Evolutionary conservation across 2,329 filamentous ascomycete genomes (phyloP), one percentile per base, ranked within the genome.

Genomic region (Cladophialophora chaetospira): DNA sequence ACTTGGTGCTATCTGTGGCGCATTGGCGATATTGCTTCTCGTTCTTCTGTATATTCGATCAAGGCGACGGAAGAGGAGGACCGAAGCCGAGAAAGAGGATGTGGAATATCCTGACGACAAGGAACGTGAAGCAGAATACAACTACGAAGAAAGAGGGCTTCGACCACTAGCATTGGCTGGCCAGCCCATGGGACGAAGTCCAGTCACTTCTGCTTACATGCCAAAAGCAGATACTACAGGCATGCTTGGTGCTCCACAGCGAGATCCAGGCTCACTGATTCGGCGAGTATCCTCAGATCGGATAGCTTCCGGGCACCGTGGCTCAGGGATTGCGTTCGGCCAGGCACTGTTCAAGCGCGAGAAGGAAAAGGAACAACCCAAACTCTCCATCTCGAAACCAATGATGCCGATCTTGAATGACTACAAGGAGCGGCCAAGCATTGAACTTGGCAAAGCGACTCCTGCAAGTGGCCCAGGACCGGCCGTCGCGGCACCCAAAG

Each of bases 1-100:
- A 0, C 79, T 97, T 1, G 91, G 92, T 10, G 85, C 87, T n/a
- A 85, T 96, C 19, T 82, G 89, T 50, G 91, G 88, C 15, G 76
- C 91, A 50, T 85, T 88, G 17, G 74, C 85, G 0, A 69, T 96
- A 5, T 76, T 95, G n/a, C 79, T 88, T 23, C 70, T 89, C 1
- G 69, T 91, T n/a, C 79, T 97, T 17, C 76, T 94, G 48, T 77
- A 88, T 25, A 73, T 91, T 21, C 80, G 83, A 68, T 82, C 82
- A 63, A 80, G 79, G 57, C 79, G 82, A 65, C 79, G 82, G 64
- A 84, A 81, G 65, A 81, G 77, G 46, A 57, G 65, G 40, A 60
- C 61, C 53, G 73, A 77, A 48, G 79, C 79, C 23, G 52, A 69
- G 73, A 35, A 80, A 82, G 57, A 74, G 72, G 13, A 77, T n/a